These are phyloP conservation scores for Gnomoniopsis sp. DNA, from an alignment of 2,329 filamentous ascomycete species.

Conservation along the genomic window DNA sequence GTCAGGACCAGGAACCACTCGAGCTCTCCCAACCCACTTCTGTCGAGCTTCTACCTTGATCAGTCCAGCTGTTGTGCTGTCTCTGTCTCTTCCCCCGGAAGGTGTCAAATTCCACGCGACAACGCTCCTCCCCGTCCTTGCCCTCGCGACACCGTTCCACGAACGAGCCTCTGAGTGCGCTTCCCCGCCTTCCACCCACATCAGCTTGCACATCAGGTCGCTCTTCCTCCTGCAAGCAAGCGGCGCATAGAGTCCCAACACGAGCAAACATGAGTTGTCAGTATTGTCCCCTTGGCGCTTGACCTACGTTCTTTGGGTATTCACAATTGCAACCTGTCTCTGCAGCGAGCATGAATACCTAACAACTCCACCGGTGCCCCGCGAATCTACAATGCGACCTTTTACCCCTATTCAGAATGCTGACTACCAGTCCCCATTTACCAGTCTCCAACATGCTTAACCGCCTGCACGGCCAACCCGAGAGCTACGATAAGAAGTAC, in stretches of 20 bases:
- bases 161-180: background rate
- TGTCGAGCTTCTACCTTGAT: background rate
- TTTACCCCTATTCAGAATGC: constrained; percentile 6
- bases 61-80: background rate
- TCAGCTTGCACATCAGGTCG: constrained; percentile 1
- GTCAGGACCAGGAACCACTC: background rate
- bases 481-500: constrained; percentile 98
- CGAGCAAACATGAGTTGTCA: constrained; percentile 37
- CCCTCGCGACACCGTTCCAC: background rate
- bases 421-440: constrained; percentile 9
- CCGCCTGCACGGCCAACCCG: constrained; percentile 92
- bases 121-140: background rate
- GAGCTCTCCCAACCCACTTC: background rate
- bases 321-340: background rate
- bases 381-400: background rate
- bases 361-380: background rate
- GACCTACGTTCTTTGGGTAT: background rate
- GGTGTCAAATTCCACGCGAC: background rate
- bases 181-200: background rate
- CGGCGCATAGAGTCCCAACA: background rate
- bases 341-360: background rate
- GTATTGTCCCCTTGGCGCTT: constrained; percentile 20
- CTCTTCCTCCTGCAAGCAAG: constrained; percentile 1
- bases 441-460: constrained; percentile 87
- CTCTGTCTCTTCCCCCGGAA: background rate